Percentiles rank a stretch among this genome's conserved stretches.
These are phyloP conservation scores for Diutina pseudorugosa DNA, from an alignment of 1,139 yeast species.

Conservation along the genomic window DNA sequence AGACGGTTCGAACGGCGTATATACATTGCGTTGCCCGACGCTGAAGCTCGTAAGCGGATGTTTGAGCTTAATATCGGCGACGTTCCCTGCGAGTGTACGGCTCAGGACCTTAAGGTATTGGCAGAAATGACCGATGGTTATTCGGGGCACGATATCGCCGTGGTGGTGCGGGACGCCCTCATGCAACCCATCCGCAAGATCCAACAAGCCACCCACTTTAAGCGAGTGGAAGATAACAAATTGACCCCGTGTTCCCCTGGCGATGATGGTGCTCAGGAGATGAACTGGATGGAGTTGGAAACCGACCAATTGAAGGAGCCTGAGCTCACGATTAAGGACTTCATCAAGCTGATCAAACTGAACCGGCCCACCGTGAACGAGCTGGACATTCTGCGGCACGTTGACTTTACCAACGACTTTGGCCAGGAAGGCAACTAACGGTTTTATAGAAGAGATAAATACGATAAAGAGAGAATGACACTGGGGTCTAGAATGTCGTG, in stretches of 20 bases:
- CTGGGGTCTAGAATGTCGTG: neutral
- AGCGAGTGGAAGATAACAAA: constrained; percentile 35
- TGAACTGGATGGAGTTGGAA: constrained; percentile 87
- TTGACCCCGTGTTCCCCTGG: constrained; percentile 97
- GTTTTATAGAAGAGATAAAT: neutral
- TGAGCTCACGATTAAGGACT: constrained; percentile 78
- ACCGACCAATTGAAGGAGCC: constrained; percentile 89
- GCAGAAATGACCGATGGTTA: constrained; percentile 96
- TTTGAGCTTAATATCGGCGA: constrained; percentile 87
- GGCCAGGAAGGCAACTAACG: constrained; percentile 86
- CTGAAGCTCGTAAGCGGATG: constrained; percentile 84
- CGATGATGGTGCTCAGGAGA: constrained; percentile 71
- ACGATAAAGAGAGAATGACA: neutral
- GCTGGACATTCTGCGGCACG: constrained; percentile 69
- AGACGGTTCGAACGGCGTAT: constrained; percentile 94
- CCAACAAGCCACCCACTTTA: constrained; percentile 94
- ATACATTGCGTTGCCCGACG: constrained; percentile 88
- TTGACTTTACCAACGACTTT: constrained; percentile 83
- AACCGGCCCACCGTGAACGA: constrained; percentile 93
- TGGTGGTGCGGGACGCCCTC: constrained; percentile 90
- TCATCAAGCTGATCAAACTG: constrained; percentile 80
- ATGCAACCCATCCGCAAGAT: constrained; percentile 97
- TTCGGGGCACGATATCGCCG: constrained; percentile 95
- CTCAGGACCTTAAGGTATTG: constrained; percentile 62
- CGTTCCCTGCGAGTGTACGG: constrained; percentile 70